Base-by-base conservation (phyloP, 257 asterid genomes). In the Ocimum tenuiflorum region DNA sequence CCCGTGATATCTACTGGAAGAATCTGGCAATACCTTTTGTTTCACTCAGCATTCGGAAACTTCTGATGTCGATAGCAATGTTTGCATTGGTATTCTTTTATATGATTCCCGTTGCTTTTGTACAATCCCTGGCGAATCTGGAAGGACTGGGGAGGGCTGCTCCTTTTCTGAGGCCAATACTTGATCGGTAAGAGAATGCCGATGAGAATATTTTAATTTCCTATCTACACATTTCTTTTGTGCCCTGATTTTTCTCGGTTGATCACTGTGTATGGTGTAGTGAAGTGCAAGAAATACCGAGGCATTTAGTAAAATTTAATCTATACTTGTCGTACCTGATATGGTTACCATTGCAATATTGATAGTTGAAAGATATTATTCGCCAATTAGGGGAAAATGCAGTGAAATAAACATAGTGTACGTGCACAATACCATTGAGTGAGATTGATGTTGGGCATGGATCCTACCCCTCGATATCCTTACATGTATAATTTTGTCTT, bases 61-160 rank as follows among this genome's bases (percentile, higher is more conserved):
- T 85, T 9, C 59, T 86, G 69, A 85, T 90, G 66, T 71, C 95
- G 3, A 35, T 82, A 14, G 76, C 74, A 10, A 58, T 94, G 77
- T 90, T 90, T 82, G 86, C 86, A 8, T 67, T 94, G 83, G 65
- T 94, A 69, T 94, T 94, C 92, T 94, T 86, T 81, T 94, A 90
- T 82, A 85, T 94, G 92, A 88, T 94, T 70, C 99, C 99, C 9
- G 88, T 94, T 70, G 91, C 95, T 49, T 88, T 94, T 27, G 99
- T 94, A 20, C 99, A 94, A 82, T 88, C 99, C 35, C 70, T 94
- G 81, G 99, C 99, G 1, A 94, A 94, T 79, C 80, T 94, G 63
- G 99, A 94, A 54, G 99, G 99, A 41, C 76, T 90, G 19, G 88
- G 80, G 74, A 91, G 59, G 74, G 97, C 85, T 43, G 96, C 92